Evolutionary conservation across 2,329 filamentous ascomycete genomes (phyloP).

Genomic region (Calonectria multiphialidica): DNA sequence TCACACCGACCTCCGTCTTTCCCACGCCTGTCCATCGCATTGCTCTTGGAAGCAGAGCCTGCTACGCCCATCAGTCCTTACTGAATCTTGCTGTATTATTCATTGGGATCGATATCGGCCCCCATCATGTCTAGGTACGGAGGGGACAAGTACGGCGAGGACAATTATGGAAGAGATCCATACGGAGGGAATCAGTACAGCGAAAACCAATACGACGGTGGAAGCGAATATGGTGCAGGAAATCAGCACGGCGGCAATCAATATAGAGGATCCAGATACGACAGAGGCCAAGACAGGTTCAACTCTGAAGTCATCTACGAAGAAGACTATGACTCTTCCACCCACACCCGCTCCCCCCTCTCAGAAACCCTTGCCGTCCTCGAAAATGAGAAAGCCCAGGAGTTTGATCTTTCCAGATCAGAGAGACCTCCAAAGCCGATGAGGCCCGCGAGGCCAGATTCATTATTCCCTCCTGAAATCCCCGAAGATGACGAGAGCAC

Average conservation of each 20-base stretch:
- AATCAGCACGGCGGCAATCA: background rate
- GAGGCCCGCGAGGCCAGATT: slow-evolving; percentile 6
- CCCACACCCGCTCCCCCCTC: background rate
- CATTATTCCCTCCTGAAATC: background rate
- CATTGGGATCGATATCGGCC: no score
- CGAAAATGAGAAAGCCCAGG: background rate
- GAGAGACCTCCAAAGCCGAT: background rate
- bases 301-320: background rate
- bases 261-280: background rate
- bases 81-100: background rate
- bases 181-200: background rate
- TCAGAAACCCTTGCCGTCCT: background rate
- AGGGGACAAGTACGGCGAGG: background rate
- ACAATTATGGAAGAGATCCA: background rate
- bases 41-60: background rate
- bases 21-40: background rate
- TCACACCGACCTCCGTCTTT: background rate
- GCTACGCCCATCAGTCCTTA: no score
- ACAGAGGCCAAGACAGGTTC: background rate
- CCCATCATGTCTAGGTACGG: background rate
- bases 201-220: background rate
- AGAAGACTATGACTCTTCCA: background rate
- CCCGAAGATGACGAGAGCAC: slow-evolving; percentile 1
- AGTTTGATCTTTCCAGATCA: background rate
- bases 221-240: background rate